phyloP scores from a whole-genome alignment of 2,329 filamentous ascomycete species.

The Chalaropsis thielavioides region DNA sequence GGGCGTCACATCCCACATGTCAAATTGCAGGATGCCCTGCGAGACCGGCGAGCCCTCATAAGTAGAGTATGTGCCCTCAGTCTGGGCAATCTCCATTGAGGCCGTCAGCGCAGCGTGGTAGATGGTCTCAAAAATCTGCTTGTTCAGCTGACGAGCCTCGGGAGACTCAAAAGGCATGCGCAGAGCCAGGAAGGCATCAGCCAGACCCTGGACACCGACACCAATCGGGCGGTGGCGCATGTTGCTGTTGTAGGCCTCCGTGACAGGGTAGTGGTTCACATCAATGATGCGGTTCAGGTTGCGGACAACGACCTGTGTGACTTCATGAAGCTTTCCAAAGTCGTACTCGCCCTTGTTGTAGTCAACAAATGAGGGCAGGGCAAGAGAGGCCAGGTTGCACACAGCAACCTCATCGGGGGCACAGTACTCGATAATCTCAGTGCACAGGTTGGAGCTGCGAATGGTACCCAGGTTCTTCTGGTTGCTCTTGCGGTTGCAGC shows the following conservation, averaged over 20 bases:
- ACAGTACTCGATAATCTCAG: conserved; percentile 94
- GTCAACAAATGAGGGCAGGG: conserved; percentile 82
- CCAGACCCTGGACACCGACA: conserved; percentile 92
- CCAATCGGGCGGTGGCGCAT: conserved; percentile 93
- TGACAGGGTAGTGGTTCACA: conserved; percentile 95
- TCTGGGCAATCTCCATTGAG: conserved; percentile 72
- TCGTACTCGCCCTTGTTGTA: conserved; percentile 73
- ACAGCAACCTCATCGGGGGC: conserved; percentile 97
- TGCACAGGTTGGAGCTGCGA: conserved; percentile 96
- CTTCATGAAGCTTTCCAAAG: conserved; percentile 93
- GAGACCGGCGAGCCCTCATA: conserved; percentile 91
- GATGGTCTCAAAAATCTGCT: conserved; percentile 98
- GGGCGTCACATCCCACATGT: conserved; percentile 95
- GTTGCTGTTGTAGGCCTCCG: conserved; percentile 88
- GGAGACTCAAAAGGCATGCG: conserved; percentile 94
- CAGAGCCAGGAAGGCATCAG: conserved; percentile 92
- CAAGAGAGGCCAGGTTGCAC: conserved; percentile 91
- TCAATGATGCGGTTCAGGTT: conserved; percentile 95
- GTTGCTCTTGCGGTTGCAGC: conserved; percentile 98
- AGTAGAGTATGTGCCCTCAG: conserved; percentile 70
- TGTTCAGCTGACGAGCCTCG: conserved; percentile 86
- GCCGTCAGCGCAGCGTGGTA: conserved; percentile 90
- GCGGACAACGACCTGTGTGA: conserved; percentile 77
- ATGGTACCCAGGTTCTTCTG: conserved; percentile 99
- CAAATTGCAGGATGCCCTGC: conserved; percentile 90